Conservation (phyloP, 441 rosid genomes). For the Macaranga tanarius region DNA sequence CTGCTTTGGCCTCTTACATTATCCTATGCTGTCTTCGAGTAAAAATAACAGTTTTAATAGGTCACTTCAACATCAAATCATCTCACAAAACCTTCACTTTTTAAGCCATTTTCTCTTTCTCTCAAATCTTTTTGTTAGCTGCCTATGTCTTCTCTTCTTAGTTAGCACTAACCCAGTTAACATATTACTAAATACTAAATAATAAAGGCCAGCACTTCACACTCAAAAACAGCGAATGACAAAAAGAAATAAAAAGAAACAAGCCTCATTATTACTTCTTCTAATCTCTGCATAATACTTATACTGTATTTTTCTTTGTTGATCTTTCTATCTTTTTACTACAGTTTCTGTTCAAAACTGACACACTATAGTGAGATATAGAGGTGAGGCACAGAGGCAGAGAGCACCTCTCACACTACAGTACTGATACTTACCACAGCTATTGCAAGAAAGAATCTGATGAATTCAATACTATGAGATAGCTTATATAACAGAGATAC, state of each 20-base stretch:
- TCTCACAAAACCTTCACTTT: not conserved
- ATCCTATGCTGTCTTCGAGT: slow-evolving; percentile 21
- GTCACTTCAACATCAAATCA: slow-evolving; percentile 27
- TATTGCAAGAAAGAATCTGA: too few relatives aligned
- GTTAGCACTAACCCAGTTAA: not conserved
- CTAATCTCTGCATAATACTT: slow-evolving; percentile 13
- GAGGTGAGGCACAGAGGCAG: slow-evolving; percentile 1
- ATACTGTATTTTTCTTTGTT: slow-evolving; percentile 12
- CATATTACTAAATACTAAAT: not conserved
- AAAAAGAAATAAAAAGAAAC: not conserved
- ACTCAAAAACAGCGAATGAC: not conserved
- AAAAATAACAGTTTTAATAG: slow-evolving; percentile 17
- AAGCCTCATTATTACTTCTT: not conserved
- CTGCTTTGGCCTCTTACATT: slow-evolving; percentile 25
- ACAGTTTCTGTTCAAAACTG: slow-evolving; percentile 26
- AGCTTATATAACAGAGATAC: not conserved
- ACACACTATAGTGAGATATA: slow-evolving; percentile 19
- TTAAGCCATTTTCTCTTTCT: slow-evolving; percentile 1
- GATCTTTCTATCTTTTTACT: slow-evolving; percentile 7
- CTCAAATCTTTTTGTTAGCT: slow-evolving; percentile 18
- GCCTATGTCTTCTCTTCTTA: slow-evolving; percentile 12
- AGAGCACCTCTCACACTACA: slow-evolving; percentile 18
- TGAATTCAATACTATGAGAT: not conserved
- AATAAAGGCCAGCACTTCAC: not conserved
- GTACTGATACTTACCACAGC: not conserved